Conservation (phyloP, 768 basidiomycete genomes). For the Pisolithus tinctorius region DNA sequence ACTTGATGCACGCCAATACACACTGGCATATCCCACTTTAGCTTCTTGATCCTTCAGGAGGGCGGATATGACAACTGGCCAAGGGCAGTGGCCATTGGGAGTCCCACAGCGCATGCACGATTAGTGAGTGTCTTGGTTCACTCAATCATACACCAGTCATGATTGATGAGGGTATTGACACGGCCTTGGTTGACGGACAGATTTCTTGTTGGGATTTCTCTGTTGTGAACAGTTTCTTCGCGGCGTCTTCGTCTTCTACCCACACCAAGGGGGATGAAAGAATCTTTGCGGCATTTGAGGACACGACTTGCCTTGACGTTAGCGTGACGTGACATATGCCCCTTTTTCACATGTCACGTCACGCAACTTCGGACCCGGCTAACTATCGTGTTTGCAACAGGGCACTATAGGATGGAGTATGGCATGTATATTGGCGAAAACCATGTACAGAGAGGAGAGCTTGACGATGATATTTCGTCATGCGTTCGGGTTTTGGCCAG, state of each 20-base stretch:
- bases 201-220: not conserved
- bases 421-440: not conserved
- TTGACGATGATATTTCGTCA: too few species aligned
- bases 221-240: not conserved
- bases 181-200: not conserved
- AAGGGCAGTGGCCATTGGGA: too few species aligned
- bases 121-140: slow-evolving; percentile 11
- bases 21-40: too few species aligned
- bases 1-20: too few species aligned
- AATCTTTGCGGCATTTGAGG: not conserved
- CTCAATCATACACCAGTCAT: not conserved
- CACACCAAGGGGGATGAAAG: not conserved
- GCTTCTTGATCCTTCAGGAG: too few species aligned
- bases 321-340: slow-evolving; percentile 3
- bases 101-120: not conserved
- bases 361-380: not conserved
- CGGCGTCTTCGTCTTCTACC: slow-evolving; percentile 1
- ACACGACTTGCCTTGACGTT: slow-evolving; percentile 8
- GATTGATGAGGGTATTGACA: not conserved
- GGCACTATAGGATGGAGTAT: not conserved
- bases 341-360: slow-evolving; percentile 3
- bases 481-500: too few species aligned
- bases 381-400: not conserved
- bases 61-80: too few species aligned
- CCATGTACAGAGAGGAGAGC: not conserved